Conservation (phyloP, 2,329 filamentous ascomycete species). For the Huntiella moniliformis region DNA sequence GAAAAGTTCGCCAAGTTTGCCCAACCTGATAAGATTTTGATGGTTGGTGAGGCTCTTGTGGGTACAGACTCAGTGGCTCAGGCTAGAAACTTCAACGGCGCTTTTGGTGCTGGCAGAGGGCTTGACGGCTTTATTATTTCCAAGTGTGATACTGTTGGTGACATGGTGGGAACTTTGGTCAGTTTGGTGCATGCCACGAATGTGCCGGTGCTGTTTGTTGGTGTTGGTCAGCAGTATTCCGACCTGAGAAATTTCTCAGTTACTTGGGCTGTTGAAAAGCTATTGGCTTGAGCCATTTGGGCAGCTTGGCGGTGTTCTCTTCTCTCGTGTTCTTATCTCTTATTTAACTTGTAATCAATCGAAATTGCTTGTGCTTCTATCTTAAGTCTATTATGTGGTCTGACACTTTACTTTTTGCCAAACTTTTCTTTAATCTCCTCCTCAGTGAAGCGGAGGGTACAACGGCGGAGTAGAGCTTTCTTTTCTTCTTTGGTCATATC, state of each 20-base stretch:
- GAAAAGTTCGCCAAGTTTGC: conserved; percentile 97
- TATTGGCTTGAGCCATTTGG: conserved; percentile 21
- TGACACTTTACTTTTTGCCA: not conserved
- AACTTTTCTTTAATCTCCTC: conserved; percentile 45
- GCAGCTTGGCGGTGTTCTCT: not conserved
- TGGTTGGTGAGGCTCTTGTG: conserved; percentile 79
- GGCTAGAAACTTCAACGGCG: conserved; percentile 86
- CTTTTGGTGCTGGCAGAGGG: conserved; percentile 62
- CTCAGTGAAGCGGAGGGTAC: conserved; percentile 47
- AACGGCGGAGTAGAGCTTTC: conserved; percentile 40
- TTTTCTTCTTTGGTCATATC: conserved; percentile 44
- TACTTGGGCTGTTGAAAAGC: conserved; percentile 49
- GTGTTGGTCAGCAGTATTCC: conserved; percentile 50
- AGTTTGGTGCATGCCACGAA: conserved; percentile 95
- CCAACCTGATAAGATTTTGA: conserved; percentile 92
- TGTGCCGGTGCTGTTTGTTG: conserved; percentile 87
- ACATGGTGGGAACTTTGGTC: conserved; percentile 91
- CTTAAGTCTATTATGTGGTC: not conserved
- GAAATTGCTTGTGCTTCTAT: not conserved
- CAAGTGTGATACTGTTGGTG: conserved; percentile 97
- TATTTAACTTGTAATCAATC: not conserved
- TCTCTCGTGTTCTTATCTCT: conserved; percentile 2
- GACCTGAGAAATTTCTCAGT: conserved; percentile 52
- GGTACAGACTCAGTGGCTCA: conserved; percentile 91
- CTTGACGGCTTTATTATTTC: conserved; percentile 96